Base-by-base conservation (phyloP, 106 monocot genomes). In the Chionographis japonica region DNA sequence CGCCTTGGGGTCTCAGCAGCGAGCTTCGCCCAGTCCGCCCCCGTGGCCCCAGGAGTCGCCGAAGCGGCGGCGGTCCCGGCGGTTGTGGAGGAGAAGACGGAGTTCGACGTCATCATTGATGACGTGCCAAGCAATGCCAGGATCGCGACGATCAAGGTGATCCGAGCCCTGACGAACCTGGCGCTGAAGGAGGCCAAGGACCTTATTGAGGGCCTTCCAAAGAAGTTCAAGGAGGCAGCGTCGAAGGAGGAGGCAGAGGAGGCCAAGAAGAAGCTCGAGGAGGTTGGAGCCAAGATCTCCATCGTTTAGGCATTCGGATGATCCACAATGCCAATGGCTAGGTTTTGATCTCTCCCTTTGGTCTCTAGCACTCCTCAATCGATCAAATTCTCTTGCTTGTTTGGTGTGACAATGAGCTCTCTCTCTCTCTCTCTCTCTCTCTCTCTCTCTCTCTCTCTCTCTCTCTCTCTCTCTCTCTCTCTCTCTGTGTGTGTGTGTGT, bases 161-260 rank as follows among this genome's bases (percentile, higher is more conserved):
- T 98, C 13, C 63, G 97, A 51, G 84, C 90, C 49, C 72, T 98
- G 18, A 98, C 97, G 35, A 87, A 55, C 64, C 68, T 98, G 15
- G 80, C 89, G 27, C 78, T 98, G 12, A 98, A 98, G 83, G 97
- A 98, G 59, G 97, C 97, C 19, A 98, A 98, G 80, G 97, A 98
- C 10, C 59, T 98, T 56, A 98, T 98, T 18, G 97, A 98, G 71
- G 93, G 87, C 8, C 74, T 98, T 8, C 97, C 97, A 18, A 93
- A 98, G 85, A 98, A 98, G 77, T 85, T 89, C 60, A 98, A 83
- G 97, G 97, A 98, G 83, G 92, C 54, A 2, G 75, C 80, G 20
- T 52, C 82, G 7, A 98, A 93, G 83, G 87, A 92, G 50, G 92
- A 93, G 68, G 92, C 92, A 0, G 97, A 98, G 74, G 83, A 80